phyloP scores from a whole-genome alignment of 2,329 filamentous ascomycete species.

The Canariomyces notabilis region DNA sequence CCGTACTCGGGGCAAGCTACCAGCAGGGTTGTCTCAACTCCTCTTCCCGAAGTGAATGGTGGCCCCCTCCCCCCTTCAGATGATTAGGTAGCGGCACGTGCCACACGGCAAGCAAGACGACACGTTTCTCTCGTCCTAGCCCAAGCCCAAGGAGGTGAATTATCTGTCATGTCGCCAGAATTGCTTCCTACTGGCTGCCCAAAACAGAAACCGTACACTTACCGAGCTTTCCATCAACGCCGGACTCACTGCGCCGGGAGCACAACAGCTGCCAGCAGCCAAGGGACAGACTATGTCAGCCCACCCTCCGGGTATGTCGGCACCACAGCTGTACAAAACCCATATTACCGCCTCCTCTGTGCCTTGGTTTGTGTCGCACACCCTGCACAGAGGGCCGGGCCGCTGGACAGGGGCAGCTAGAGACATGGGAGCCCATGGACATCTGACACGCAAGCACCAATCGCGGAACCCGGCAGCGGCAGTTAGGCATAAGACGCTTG shows the following conservation, averaged over 20 bases:
- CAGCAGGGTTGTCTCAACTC: no score
- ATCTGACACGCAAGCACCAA: not conserved
- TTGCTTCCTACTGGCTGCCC: no score
- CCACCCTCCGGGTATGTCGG: conserved; percentile 8
- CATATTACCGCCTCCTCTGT: not conserved
- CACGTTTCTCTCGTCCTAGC: no score
- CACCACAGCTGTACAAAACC: not conserved
- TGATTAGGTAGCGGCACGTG: no score
- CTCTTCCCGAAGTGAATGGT: no score
- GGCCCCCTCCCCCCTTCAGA: no score
- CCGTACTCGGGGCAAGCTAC: no score
- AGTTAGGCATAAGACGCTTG: not conserved
- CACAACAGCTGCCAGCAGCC: not conserved
- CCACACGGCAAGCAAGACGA: no score
- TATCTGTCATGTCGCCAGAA: no score
- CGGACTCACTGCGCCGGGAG: not conserved
- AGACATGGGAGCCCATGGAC: not conserved
- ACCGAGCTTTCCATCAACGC: no score
- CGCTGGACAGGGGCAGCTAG: not conserved
- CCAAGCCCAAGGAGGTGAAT: no score
- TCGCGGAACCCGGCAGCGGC: not conserved
- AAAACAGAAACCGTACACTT: no score
- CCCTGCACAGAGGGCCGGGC: conserved; percentile 12
- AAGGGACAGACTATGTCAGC: conserved; percentile 1
- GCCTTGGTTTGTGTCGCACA: conserved; percentile 8